Percentiles rank a stretch among this genome's conserved stretches.
Conservation (phyloP, 345 rosid species). For the Conringia planisiliqua region DNA sequence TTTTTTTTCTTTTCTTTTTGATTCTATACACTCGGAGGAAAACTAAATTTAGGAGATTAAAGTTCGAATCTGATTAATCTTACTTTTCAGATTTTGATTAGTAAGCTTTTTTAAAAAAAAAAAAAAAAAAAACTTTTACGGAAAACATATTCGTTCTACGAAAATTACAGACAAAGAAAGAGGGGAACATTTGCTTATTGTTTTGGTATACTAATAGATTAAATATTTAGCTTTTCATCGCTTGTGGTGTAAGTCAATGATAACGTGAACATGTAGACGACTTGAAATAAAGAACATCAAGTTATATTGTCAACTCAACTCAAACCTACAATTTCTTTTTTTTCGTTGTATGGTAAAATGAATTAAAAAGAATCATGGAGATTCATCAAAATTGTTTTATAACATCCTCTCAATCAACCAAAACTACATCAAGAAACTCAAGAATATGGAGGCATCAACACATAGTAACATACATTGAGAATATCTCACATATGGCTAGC, state of each 20-base stretch:
- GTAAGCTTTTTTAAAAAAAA: neutral
- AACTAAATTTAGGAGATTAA: neutral
- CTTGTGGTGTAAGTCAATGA: slow-evolving; percentile 22
- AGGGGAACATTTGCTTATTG: neutral
- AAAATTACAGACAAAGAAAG: neutral
- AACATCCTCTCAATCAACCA: neutral
- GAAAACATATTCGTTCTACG: neutral
- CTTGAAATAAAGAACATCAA: neutral
- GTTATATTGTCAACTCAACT: neutral
- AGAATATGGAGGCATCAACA: neutral
- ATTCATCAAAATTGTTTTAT: neutral
- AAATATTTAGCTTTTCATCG: neutral
- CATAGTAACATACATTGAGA: neutral
- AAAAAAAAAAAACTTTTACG: neutral
- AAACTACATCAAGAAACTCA: neutral
- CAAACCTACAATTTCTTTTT: neutral
- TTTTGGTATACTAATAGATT: neutral
- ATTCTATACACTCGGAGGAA: slow-evolving; percentile 4
- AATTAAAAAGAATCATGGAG: neutral
- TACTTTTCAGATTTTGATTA: neutral
- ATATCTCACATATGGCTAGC: neutral
- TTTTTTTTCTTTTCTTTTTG: neutral
- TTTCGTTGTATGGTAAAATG: neutral
- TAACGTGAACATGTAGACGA: slow-evolving; percentile 26
- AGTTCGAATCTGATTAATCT: neutral